phyloP scores from a whole-genome alignment of 1,284 basidiomycete genomes.

The Baeospora myosura region DNA sequence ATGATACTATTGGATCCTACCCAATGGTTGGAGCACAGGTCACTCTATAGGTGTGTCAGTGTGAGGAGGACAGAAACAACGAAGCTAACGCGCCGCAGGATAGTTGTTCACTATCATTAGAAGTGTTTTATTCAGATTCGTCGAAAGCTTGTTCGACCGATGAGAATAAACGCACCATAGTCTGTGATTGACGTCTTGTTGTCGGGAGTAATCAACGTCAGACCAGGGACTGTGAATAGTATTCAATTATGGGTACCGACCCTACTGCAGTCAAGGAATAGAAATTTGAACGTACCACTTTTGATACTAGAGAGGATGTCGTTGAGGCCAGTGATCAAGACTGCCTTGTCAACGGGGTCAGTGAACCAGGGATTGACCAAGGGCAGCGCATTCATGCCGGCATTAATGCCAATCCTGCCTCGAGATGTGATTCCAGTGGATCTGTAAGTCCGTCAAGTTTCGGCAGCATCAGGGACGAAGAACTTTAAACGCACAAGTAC shows the following conservation, averaged over 20 bases:
- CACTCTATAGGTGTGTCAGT: too few species aligned
- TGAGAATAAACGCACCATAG: conserved; percentile 33
- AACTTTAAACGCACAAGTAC: conserved; percentile 47
- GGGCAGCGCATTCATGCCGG: conserved; percentile 38
- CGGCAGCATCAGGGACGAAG: background rate
- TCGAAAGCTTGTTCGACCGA: too few species aligned
- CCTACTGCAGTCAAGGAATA: background rate
- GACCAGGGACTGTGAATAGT: conserved; percentile 31
- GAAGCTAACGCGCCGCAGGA: conserved; percentile 30
- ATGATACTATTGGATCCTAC: conserved; percentile 45
- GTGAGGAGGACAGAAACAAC: too few species aligned
- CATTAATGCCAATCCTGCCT: conserved; percentile 53
- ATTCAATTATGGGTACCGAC: too few species aligned
- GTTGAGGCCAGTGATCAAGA: conserved; percentile 42
- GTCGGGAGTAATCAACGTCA: conserved; percentile 54
- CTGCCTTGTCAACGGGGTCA: conserved; percentile 46
- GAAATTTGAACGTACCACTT: conserved; percentile 25
- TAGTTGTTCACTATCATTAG: conserved; percentile 37
- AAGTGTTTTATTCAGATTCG: too few species aligned
- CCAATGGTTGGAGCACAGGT: conserved; percentile 53
- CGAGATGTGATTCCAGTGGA: conserved; percentile 53
- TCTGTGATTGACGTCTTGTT: conserved; percentile 42
- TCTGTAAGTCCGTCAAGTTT: conserved; percentile 24
- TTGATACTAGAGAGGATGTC: conserved; percentile 37
- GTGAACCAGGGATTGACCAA: conserved; percentile 52